A percentile compares a stretch with the other conserved stretches of the same genome.
phyloP scores from a whole-genome alignment of 768 basidiomycete species.

The Mycena olivaceomarginata region DNA sequence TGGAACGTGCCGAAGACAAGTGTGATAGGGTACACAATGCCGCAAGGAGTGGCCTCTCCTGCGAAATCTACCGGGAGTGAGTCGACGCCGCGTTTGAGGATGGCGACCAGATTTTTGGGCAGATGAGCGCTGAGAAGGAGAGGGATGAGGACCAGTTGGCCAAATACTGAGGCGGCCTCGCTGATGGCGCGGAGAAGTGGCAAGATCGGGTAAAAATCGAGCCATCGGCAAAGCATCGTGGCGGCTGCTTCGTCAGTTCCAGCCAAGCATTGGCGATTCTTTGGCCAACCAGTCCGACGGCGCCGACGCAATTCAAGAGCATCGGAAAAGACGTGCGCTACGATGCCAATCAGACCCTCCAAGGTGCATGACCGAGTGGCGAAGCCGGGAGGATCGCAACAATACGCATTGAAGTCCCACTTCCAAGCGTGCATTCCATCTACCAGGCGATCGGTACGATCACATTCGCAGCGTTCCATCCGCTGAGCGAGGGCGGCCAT shows the following conservation, averaged over 20 bases:
- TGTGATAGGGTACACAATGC: conserved; percentile 33
- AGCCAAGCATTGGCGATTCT: conserved; percentile 22
- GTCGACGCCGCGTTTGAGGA: conserved; percentile 39
- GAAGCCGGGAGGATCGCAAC: conserved; percentile 28
- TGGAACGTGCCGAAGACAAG: conserved; percentile 25
- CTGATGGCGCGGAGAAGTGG: conserved; percentile 37
- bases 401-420: conserved; percentile 29
- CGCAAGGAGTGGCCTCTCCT: conserved; percentile 7
- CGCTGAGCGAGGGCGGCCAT: conserved; percentile 34
- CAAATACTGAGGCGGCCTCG: conserved; percentile 26
- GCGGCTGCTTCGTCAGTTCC: conserved; percentile 31
- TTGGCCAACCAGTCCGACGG: conserved; percentile 29
- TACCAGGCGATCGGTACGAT: conserved; percentile 33
- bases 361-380: conserved; percentile 19
- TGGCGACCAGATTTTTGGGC: conserved; percentile 36
- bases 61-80: conserved; percentile 25
- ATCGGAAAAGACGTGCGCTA: conserved; percentile 31
- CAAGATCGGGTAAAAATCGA: conserved; percentile 35
- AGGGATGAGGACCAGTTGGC: conserved; percentile 20
- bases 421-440: conserved; percentile 37
- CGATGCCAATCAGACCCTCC: conserved; percentile 30
- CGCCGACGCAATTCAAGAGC: conserved; percentile 17
- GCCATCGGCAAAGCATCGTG: conserved; percentile 37
- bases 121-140: conserved; percentile 40
- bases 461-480: conserved; percentile 37